Evolutionary conservation across 2,329 filamentous ascomycete species (phyloP), one percentile per base, ranked within the genome.

Genomic region (Aureobasidium sp.): DNA sequence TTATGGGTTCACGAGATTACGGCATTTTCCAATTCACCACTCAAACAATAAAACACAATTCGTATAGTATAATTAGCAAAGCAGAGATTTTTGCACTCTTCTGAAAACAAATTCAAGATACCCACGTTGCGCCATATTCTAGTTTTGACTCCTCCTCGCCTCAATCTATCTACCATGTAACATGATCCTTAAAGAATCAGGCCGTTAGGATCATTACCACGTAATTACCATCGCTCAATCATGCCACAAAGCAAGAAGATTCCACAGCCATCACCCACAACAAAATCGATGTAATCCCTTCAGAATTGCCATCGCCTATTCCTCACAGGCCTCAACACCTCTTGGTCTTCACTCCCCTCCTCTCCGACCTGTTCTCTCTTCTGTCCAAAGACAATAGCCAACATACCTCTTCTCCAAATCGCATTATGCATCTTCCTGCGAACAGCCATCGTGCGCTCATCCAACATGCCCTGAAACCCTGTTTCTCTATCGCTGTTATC

Each of bases 391-490:
- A 17, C 29, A 3, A 32, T 20, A 15, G 2, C 29, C 27, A 8
- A 29, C 0, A n/a, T 7, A 20, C 15, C 17, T 8, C 32, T 42
- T 12, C 15, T 27, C 7, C 42, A 42, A 10, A 12, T 34, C 1
- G n/a, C 42, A 5, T 15, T 7, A n/a, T 29, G 26, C 26, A 36
- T 3, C 6, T 27, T 23, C 9, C 29, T 32, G 9, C 59, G 39
- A 8, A 53, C 59, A 12, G 41, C 47, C 59, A 62, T 53, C 7
- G 59, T 62, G n/a, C 59, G 27, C 15, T 34, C 50, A 7, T 62
- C 59, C 7, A 62, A 23, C 48, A 47, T 53, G 7, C 47, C 47
- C 12, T 23, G 9, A 32, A 62, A 41, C 1, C 12, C 37, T 23
- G 34, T 23, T 8, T 32, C 5, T 42, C 5, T 6, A 37, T 17